These are phyloP conservation scores for Candida rishiriensis DNA, from an alignment of 805 yeast species.

Conservation along the genomic window DNA sequence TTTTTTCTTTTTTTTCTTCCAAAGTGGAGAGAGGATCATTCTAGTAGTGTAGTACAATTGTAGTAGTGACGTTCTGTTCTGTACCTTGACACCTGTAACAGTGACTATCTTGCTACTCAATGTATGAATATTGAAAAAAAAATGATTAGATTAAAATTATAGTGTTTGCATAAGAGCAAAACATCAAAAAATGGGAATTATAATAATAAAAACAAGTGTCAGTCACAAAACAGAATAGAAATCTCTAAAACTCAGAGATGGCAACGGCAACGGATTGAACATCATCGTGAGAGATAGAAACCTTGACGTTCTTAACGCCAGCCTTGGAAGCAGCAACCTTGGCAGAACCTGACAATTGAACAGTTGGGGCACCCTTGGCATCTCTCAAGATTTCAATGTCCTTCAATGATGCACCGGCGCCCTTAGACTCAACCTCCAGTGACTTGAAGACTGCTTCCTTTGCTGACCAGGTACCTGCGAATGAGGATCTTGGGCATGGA, in stretches of 20 bases:
- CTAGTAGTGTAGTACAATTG: too few species aligned
- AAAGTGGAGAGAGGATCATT: background rate
- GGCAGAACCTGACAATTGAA: slow-evolving; percentile 73
- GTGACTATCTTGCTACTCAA: too few species aligned
- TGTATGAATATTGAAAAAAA: background rate
- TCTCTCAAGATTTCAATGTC: slow-evolving; percentile 85
- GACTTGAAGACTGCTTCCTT: slow-evolving; percentile 99
- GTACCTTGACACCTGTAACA: too few species aligned
- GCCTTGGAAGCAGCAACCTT: slow-evolving; percentile 62
- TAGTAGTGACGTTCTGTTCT: background rate
- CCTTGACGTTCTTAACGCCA: slow-evolving; percentile 69
- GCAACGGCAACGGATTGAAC: slow-evolving; percentile 98
- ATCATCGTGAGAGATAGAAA: slow-evolving; percentile 94
- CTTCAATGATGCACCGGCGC: slow-evolving; percentile 91
- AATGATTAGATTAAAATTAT: background rate
- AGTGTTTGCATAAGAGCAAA: too few species aligned
- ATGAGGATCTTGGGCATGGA: slow-evolving; percentile 80
- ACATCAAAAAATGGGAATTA: too few species aligned
- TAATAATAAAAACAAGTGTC: too few species aligned
- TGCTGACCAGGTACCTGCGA: slow-evolving; percentile 98
- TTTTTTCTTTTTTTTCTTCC: background rate
- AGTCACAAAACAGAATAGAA: too few species aligned
- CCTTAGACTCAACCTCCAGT: slow-evolving; percentile 79
- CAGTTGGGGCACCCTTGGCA: slow-evolving; percentile 76
- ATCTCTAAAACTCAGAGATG: slow-evolving; percentile 47